Conservation (phyloP, 257 asterid genomes). For the Knoxia roxburghii region DNA sequence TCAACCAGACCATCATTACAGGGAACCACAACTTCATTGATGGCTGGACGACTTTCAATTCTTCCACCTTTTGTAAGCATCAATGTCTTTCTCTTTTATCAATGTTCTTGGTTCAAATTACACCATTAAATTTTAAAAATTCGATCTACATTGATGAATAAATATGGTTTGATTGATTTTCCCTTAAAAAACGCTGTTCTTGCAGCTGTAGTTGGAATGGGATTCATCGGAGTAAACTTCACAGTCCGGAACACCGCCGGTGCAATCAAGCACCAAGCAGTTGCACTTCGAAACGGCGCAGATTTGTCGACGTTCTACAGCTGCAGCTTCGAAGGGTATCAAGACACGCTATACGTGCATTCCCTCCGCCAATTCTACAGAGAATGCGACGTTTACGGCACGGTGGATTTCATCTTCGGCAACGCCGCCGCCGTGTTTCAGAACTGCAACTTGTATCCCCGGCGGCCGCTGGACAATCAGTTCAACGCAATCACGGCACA, state of each 20-base stretch:
- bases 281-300: conserved; percentile 65
- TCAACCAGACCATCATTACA: conserved; percentile 55
- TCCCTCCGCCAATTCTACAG: conserved; percentile 72
- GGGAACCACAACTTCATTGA: conserved; percentile 62
- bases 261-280: conserved; percentile 69
- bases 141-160: too few relatives aligned
- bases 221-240: conserved; percentile 48
- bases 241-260: conserved; percentile 84
- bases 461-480: conserved; percentile 50
- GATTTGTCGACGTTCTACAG: conserved; percentile 67
- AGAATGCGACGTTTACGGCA: conserved; percentile 67
- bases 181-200: too few relatives aligned
- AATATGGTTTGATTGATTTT: neutral
- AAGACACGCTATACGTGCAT: conserved; percentile 63
- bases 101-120: too few relatives aligned
- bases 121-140: too few relatives aligned
- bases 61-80: conserved; percentile 52
- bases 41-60: conserved; percentile 82
- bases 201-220: conserved; percentile 57
- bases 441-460: conserved; percentile 54
- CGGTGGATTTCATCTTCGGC: conserved; percentile 82
- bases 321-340: conserved; percentile 82
- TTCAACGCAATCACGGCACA: conserved; percentile 76
- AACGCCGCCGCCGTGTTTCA: conserved; percentile 65
- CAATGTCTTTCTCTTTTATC: neutral